A percentile compares a stretch with the other conserved stretches of the same genome.
phyloP scores from a whole-genome alignment of 768 basidiomycete species.

The Thelephora aurantiotincta region DNA sequence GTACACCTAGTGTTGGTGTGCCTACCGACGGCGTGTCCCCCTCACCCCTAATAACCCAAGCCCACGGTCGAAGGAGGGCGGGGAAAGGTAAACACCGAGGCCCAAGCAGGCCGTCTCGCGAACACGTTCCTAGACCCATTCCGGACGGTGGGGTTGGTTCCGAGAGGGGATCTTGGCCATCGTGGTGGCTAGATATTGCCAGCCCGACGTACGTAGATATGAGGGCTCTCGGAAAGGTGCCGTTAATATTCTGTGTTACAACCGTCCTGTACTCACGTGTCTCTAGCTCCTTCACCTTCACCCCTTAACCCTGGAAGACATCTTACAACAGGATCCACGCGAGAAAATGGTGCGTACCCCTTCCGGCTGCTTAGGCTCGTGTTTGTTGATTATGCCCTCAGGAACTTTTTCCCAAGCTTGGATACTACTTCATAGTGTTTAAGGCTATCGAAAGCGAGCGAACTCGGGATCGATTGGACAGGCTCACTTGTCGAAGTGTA shows the following conservation, averaged over 20 bases:
- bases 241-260: slow-evolving; percentile 6
- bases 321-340: slow-evolving; percentile 78
- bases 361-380: not conserved
- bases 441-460: slow-evolving; percentile 57
- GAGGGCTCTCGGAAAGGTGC: slow-evolving; percentile 70
- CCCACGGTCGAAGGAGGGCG: slow-evolving; percentile 17
- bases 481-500: slow-evolving; percentile 13
- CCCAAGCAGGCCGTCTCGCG: too few relatives aligned
- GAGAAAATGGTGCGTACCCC: slow-evolving; percentile 46
- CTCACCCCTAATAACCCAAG: slow-evolving; percentile 20
- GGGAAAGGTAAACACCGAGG: slow-evolving; percentile 36
- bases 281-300: slow-evolving; percentile 71
- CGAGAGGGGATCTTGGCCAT: slow-evolving; percentile 23
- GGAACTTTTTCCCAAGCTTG: slow-evolving; percentile 74
- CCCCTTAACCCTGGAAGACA: slow-evolving; percentile 87
- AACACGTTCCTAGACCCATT: slow-evolving; percentile 6
- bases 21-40: slow-evolving; percentile 3
- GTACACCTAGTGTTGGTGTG: slow-evolving; percentile 3
- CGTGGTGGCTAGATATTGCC: slow-evolving; percentile 88
- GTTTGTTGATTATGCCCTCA: not conserved
- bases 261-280: slow-evolving; percentile 1
- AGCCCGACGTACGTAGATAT: slow-evolving; percentile 84
- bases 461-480: slow-evolving; percentile 24
- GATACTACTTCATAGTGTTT: slow-evolving; percentile 87
- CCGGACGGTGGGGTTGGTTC: not conserved